These are phyloP conservation scores for Acer yangbiense DNA, from an alignment of 345 rosid species.

Conservation along the genomic window DNA sequence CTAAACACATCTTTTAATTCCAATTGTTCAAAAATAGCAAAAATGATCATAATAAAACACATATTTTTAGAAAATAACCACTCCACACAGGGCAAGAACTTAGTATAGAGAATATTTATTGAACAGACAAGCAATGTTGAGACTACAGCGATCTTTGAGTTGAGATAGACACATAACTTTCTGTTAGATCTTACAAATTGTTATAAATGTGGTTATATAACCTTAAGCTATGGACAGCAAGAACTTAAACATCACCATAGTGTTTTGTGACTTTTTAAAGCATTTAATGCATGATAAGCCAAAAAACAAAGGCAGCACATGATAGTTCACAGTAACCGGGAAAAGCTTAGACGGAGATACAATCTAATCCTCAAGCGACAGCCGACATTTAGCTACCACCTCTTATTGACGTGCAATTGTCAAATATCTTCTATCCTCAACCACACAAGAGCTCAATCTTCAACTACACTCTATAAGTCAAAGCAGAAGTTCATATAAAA, in stretches of 20 bases:
- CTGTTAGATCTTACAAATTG: background rate
- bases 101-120: background rate
- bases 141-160: background rate
- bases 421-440: background rate
- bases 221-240: background rate
- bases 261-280: background rate
- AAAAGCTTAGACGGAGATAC: slow-evolving; percentile 7
- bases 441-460: background rate
- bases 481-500: background rate
- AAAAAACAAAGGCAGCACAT: background rate
- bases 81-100: background rate
- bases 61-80: background rate
- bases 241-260: background rate
- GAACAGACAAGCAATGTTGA: background rate
- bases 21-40: background rate
- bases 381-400: background rate
- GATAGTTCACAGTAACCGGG: background rate
- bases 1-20: background rate
- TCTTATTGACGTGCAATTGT: background rate
- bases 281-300: background rate
- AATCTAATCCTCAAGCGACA: background rate
- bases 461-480: background rate
- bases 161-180: background rate
- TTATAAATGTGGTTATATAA: slow-evolving; percentile 1
- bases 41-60: background rate